Percentiles rank a stretch among this genome's conserved stretches.
phyloP scores from a whole-genome alignment of 257 asterid genomes.

The Ophiorrhiza pumila region DNA sequence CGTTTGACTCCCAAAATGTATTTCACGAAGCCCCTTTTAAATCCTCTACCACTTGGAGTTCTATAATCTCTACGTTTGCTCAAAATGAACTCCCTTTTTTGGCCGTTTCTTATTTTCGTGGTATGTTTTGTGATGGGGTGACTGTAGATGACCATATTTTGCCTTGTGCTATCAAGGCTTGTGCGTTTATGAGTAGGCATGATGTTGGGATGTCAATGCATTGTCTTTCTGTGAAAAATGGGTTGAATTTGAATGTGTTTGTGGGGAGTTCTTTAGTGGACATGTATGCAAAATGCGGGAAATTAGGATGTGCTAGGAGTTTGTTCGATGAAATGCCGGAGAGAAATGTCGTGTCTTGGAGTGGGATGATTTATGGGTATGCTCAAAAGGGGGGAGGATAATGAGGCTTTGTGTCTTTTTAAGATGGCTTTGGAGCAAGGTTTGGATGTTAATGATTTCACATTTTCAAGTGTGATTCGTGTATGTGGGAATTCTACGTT shows the following conservation, averaged over 20 bases:
- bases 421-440: slow-evolving; percentile 53
- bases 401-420: slow-evolving; percentile 68
- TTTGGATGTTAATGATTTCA: slow-evolving; percentile 70
- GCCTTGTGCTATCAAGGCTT: slow-evolving; percentile 63
- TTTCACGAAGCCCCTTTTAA: slow-evolving; percentile 53
- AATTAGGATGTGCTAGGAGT: slow-evolving; percentile 49
- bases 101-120: slow-evolving; percentile 49
- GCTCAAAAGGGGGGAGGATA: slow-evolving; percentile 63
- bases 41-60: slow-evolving; percentile 85
- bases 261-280: slow-evolving; percentile 79
- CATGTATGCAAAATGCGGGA: slow-evolving; percentile 77
- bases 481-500: slow-evolving; percentile 77
- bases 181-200: slow-evolving; percentile 37
- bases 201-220: slow-evolving; percentile 56
- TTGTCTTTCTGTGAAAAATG: slow-evolving; percentile 51
- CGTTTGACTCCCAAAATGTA: slow-evolving; percentile 44
- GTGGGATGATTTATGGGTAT: slow-evolving; percentile 77
- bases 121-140: slow-evolving; percentile 41
- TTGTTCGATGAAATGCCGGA: slow-evolving; percentile 87
- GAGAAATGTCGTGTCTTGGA: slow-evolving; percentile 85
- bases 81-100: slow-evolving; percentile 62
- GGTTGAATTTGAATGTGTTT: slow-evolving; percentile 48
- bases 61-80: slow-evolving; percentile 60
- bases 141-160: slow-evolving; percentile 54
- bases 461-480: slow-evolving; percentile 71